phyloP scores from a whole-genome alignment of 805 yeast genomes.

The Wickerhamiella sergipiensis region DNA sequence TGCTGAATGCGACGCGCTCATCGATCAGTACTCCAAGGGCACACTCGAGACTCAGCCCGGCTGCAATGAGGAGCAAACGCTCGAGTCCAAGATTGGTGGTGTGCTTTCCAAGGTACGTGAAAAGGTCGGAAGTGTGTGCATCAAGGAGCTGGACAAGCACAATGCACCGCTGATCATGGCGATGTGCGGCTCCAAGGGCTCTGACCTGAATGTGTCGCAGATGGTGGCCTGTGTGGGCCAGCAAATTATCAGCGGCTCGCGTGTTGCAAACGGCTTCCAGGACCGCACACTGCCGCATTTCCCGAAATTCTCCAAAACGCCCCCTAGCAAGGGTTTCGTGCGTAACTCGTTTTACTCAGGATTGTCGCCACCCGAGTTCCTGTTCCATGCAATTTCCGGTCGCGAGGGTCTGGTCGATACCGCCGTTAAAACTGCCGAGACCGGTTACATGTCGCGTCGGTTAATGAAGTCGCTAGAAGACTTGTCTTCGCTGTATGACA shows the following conservation, averaged over 20 bases:
- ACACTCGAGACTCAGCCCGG: slow-evolving; percentile 97
- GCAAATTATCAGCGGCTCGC: slow-evolving; percentile 95
- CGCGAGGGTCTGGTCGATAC: slow-evolving; percentile 99
- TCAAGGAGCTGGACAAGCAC: slow-evolving; percentile 71
- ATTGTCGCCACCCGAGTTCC: slow-evolving; percentile 87
- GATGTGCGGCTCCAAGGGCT: slow-evolving; percentile 97
- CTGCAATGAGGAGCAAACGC: slow-evolving; percentile 94
- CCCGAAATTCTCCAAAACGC: slow-evolving; percentile 88
- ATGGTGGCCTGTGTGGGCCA: slow-evolving; percentile 91
- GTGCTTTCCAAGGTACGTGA: slow-evolving; percentile 92
- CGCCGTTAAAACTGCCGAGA: slow-evolving; percentile 98
- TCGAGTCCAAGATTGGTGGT: slow-evolving; percentile 97
- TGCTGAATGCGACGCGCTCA: slow-evolving; percentile 79
- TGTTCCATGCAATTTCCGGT: slow-evolving; percentile 98
- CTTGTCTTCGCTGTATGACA: slow-evolving; percentile 82
- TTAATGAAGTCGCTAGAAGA: slow-evolving; percentile 96
- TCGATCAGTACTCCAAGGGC: slow-evolving; percentile 63
- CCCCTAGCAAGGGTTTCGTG: slow-evolving; percentile 95
- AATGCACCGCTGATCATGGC: slow-evolving; percentile 99
- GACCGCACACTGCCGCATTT: slow-evolving; percentile 97
- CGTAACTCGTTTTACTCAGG: slow-evolving; percentile 92
- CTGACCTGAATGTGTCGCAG: slow-evolving; percentile 93
- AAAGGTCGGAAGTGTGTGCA: slow-evolving; percentile 97
- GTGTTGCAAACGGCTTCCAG: slow-evolving; percentile 99
- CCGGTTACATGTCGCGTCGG: slow-evolving; percentile 97